These are phyloP conservation scores for Lophiostoma macrostomum DNA, from an alignment of 495 filamentous ascomycete genomes.

Conservation along the genomic window DNA sequence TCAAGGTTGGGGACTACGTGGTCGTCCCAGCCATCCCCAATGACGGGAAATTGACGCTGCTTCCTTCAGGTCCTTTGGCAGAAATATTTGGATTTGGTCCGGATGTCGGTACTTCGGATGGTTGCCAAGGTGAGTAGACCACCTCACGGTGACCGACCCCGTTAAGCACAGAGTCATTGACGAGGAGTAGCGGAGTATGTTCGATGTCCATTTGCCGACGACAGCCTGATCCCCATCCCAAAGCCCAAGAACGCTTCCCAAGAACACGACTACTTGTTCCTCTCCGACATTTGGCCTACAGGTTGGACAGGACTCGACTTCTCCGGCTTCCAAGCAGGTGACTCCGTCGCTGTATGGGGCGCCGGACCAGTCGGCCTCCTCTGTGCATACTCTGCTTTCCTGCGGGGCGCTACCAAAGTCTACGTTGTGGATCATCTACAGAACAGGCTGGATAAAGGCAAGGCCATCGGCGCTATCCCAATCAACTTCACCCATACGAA, in stretches of 20 bases:
- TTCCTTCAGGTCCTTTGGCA: neutral
- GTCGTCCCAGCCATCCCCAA: conserved; percentile 44
- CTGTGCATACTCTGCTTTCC: conserved; percentile 53
- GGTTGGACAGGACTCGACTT: conserved; percentile 57
- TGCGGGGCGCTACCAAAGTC: conserved; percentile 53
- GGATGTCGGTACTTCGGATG: conserved; percentile 54
- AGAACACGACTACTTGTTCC: conserved; percentile 35
- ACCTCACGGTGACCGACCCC: neutral
- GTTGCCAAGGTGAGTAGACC: conserved; percentile 47
- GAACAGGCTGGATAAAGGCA: conserved; percentile 50
- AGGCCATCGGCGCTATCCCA: conserved; percentile 52
- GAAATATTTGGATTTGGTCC: neutral
- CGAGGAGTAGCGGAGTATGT: conserved; percentile 47
- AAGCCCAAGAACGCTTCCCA: conserved; percentile 32
- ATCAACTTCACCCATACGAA: conserved; percentile 39
- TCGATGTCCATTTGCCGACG: conserved; percentile 56
- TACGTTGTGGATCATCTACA: conserved; percentile 55
- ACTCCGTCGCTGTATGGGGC: conserved; percentile 52
- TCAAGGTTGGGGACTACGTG: conserved; percentile 40
- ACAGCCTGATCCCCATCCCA: conserved; percentile 53
- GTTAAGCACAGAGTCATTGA: neutral
- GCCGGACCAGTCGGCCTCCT: conserved; percentile 54
- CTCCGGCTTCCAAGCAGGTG: conserved; percentile 53
- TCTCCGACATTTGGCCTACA: conserved; percentile 56
- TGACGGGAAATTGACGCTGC: neutral